Evolutionary conservation across 1,284 basidiomycete genomes (phyloP), one percentile per base, ranked within the genome.

Genomic region (Hymenochaete sp.): DNA sequence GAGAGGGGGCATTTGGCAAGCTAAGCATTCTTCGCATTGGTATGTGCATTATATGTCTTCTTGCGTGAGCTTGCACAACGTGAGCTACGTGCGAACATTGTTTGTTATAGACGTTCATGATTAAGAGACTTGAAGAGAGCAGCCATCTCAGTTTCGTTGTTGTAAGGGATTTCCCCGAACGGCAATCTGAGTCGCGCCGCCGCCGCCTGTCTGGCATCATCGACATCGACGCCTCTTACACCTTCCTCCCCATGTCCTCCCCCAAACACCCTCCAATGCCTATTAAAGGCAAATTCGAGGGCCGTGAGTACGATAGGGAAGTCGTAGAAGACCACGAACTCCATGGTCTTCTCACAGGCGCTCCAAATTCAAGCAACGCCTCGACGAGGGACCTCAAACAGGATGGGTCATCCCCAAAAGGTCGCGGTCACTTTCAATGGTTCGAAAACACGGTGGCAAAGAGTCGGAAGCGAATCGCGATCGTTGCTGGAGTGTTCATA

Each of bases 301-400:
- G 38, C 40, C 24, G 26, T 14, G 41, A 33, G 11, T 35, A 26
- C 18, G 28, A 33, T 16, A n/a, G n/a, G n/a, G 47, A 49, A 16
- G 41, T 11, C 18, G 32, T n/a, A 5, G 35, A 29, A 11, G 44
- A 49, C 16, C 38, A 39, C 26, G 48, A 49, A 21, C 44, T 49
- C 27, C 22, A 33, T 21, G 48, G 48, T n/a, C 48, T 49, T 13
- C 43, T 49, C 4, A 41, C 48, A 16, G 48, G 48, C 14, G 43
- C 42, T 8, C 48, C 42, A 24, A 39, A 25, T 10, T 28, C 37
- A 22, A 11, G 24, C 24, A 32, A 45, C 22, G 5, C 32, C 14
- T n/a, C n/a, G n/a, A n/a, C n/a, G n/a, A n/a, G n/a, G n/a, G n/a
- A n/a, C n/a, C n/a, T n/a, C n/a, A 5, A 35, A n/a, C 32, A n/a